These are phyloP conservation scores for Teratosphaeria nubilosa DNA, from an alignment of 2,329 filamentous ascomycete species.

Conservation along the genomic window DNA sequence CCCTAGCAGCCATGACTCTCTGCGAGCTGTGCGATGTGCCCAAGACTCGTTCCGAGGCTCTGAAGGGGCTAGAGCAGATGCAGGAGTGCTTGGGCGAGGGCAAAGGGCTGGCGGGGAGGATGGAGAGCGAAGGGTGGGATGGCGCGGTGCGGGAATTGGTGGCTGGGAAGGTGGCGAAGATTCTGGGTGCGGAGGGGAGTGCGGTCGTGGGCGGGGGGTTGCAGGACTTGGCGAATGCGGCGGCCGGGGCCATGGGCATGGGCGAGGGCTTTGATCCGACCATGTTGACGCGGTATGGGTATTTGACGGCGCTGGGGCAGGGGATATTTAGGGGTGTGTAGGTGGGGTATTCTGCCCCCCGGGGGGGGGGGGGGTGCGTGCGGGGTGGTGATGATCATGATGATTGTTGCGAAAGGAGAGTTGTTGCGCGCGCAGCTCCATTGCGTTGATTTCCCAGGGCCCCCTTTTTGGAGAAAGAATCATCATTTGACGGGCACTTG, in stretches of 20 bases:
- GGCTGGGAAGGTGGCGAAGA: conserved; percentile 30
- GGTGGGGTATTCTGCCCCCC: too few relatives aligned
- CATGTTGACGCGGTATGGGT: conserved; percentile 29
- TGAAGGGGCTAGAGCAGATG: conserved; percentile 46
- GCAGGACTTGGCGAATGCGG: conserved; percentile 46
- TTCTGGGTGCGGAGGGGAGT: conserved; percentile 27
- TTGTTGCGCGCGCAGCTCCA: too few relatives aligned
- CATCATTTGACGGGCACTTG: too few relatives aligned
- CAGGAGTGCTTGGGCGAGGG: conserved; percentile 39
- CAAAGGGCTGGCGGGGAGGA: conserved; percentile 31
- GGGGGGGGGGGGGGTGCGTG: too few relatives aligned
- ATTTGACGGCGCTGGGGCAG: conserved; percentile 28
- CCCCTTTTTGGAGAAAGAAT: too few relatives aligned
- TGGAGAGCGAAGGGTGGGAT: conserved; percentile 49
- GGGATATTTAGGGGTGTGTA: conserved; percentile 21
- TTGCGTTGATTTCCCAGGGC: too few relatives aligned
- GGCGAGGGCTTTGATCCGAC: conserved; percentile 26
- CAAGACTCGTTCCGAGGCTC: conserved; percentile 48
- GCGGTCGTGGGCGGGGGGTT: conserved; percentile 27
- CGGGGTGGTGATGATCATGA: too few relatives aligned
- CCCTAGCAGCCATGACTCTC: conserved; percentile 51
- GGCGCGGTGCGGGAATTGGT: conserved; percentile 45
- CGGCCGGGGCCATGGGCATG: not conserved
- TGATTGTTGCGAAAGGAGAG: too few relatives aligned
- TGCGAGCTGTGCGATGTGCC: conserved; percentile 49